A percentile compares a stretch with the other conserved stretches of the same genome.
These are phyloP conservation scores for Pseudopithomyces maydicus DNA, from an alignment of 2,329 filamentous ascomycete species.

Conservation along the genomic window DNA sequence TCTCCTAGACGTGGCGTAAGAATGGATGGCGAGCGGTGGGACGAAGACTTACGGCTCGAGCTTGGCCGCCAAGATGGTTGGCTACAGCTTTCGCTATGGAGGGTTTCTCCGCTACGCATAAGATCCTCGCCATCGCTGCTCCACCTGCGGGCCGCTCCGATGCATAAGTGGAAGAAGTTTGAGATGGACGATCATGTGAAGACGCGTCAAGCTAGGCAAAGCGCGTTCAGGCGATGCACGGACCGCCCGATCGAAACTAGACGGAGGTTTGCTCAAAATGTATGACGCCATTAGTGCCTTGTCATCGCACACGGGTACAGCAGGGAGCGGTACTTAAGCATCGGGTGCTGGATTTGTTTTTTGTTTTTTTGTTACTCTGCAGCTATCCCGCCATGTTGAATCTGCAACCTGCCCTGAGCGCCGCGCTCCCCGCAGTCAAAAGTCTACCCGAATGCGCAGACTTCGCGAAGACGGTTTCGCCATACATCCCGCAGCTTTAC, in stretches of 20 bases:
- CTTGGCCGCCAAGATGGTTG: slow-evolving; percentile 81
- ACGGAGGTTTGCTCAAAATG: slow-evolving; percentile 14
- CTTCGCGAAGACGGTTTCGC: slow-evolving; percentile 74
- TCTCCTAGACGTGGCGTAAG: slow-evolving; percentile 56
- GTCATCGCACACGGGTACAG: not conserved
- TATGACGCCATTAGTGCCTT: slow-evolving; percentile 30
- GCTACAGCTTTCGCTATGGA: slow-evolving; percentile 96
- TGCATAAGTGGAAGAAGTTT: not conserved
- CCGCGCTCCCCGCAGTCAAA: slow-evolving; percentile 71
- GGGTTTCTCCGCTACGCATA: slow-evolving; percentile 86
- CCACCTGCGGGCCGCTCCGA: not conserved
- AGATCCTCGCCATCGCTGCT: slow-evolving; percentile 57
- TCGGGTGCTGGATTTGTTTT: not conserved
- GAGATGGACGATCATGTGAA: slow-evolving; percentile 38
- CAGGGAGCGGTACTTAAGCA: not conserved
- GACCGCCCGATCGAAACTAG: slow-evolving; percentile 11
- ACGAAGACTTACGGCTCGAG: slow-evolving; percentile 63
- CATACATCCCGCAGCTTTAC: slow-evolving; percentile 72
- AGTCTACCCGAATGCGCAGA: slow-evolving; percentile 76
- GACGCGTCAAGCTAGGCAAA: slow-evolving; percentile 30
- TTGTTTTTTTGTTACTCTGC: not conserved
- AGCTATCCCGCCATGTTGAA: slow-evolving; percentile 50
- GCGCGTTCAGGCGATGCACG: slow-evolving; percentile 25
- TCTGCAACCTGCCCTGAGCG: slow-evolving; percentile 27
- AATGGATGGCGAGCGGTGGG: not conserved